Base-by-base conservation (phyloP, 106 monocot genomes). In the Triglochin maritima region DNA sequence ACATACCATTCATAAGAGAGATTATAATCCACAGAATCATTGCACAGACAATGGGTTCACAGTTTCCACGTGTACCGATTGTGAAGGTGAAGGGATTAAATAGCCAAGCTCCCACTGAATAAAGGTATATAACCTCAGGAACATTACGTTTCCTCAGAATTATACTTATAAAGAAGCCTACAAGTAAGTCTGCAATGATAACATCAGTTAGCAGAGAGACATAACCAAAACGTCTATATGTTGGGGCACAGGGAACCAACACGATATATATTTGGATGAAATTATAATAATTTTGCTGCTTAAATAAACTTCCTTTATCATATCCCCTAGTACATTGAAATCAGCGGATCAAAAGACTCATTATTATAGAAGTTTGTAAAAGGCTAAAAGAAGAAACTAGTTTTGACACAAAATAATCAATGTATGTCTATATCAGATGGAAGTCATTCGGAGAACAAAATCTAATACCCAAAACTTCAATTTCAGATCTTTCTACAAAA, bases 21-120 rank as follows among this genome's bases (percentile, higher is more conserved):
- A 89, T 71, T 48, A 93, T 74, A 71, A 93, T 89, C 93, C 93
- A 89, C 15, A 86, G 72, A 57, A 93, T 69, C 47, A 82, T 72
- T 10, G 85, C 88, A 76, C 89, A 89, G n/a, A 93, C 93, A n/a
- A 89, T 62, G 50, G 74, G 74, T 51, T 74, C 74, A 4, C 74
- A 74, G 46, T 74, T 74, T 43, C 74, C 74, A 16, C 74, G 53
- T 42, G 74, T 74, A 2, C 74, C 74, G 53, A 74, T 74, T n/a
- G 74, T 74, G 45, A 66, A 74, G 58, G 74, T 74, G 16, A 74
- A 74, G 17, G 74, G 67, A 44, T 74, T 74, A 60, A 74, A 74
- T 6, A 93, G 82, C 93, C 93, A 93, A 63, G 78, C 74, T 48
- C 70, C 77, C 46, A 93, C 81, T 7, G 82, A 83, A 76, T 73